These are phyloP conservation scores for Penicillium decumbens DNA, from an alignment of 2,329 filamentous ascomycete species.

Conservation along the genomic window DNA sequence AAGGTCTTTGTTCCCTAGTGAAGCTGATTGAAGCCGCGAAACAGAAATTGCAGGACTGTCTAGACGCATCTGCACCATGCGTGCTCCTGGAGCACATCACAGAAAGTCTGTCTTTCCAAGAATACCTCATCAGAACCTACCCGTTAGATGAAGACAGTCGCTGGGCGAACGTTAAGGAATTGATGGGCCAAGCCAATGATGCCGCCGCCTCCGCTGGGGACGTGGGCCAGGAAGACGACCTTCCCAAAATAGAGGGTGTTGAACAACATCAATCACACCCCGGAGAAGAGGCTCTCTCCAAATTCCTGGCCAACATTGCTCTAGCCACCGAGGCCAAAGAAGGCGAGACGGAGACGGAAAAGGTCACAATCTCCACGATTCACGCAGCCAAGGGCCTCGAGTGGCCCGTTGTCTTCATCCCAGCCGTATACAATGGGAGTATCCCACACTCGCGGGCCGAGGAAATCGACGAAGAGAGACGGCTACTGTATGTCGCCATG, in stretches of 20 bases:
- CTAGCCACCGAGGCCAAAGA: slow-evolving; percentile 70
- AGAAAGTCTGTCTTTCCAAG: slow-evolving; percentile 65
- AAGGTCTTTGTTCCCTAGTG: slow-evolving; percentile 56
- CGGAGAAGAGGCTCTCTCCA: slow-evolving; percentile 62
- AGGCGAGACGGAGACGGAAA: slow-evolving; percentile 47
- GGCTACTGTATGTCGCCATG: slow-evolving; percentile 93
- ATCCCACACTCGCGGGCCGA: slow-evolving; percentile 86
- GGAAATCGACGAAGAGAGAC: slow-evolving; percentile 78
- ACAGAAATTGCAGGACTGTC: slow-evolving; percentile 50
- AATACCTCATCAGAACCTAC: slow-evolving; percentile 68
- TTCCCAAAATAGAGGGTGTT: slow-evolving; percentile 66
- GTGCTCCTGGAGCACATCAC: slow-evolving; percentile 55
- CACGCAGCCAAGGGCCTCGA: slow-evolving; percentile 94
- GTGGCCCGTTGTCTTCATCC: slow-evolving; percentile 93
- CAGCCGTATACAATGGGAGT: slow-evolving; percentile 80
- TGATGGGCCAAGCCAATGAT: slow-evolving; percentile 74
- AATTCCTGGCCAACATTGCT: slow-evolving; percentile 84
- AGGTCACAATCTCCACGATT: slow-evolving; percentile 90
- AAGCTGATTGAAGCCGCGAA: slow-evolving; percentile 56
- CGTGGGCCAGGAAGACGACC: slow-evolving; percentile 50
- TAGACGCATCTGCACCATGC: slow-evolving; percentile 37
- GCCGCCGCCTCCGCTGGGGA: slow-evolving; percentile 53
- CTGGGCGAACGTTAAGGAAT: slow-evolving; percentile 85
- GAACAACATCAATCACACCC: slow-evolving; percentile 53
- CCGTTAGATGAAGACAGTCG: slow-evolving; percentile 70